Percentiles rank a stretch among this genome's conserved stretches.
phyloP scores from a whole-genome alignment of 768 basidiomycete genomes.

The Boletus eberwhitei region DNA sequence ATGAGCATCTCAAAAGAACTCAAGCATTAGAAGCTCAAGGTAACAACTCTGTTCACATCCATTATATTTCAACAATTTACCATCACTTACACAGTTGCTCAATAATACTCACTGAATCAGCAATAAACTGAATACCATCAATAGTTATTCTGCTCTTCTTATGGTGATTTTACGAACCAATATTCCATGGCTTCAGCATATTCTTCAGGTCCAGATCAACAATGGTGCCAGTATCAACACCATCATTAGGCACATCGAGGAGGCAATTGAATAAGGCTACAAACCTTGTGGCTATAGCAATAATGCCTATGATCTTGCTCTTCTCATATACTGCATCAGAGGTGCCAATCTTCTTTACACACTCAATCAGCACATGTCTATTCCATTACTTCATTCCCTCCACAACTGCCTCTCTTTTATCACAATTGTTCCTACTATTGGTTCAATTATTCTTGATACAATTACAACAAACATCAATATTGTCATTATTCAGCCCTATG shows the following conservation, averaged over 20 bases:
- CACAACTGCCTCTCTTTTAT: background rate
- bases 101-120: background rate
- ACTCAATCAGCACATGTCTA: background rate
- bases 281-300: background rate
- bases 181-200: background rate
- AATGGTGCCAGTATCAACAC: background rate
- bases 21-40: background rate
- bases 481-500: background rate
- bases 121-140: background rate
- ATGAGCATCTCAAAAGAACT: background rate
- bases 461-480: background rate
- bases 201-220: background rate
- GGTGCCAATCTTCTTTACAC: background rate
- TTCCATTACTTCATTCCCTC: background rate
- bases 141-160: background rate
- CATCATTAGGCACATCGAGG: background rate
- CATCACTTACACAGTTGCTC: background rate
- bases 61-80: background rate
- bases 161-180: background rate
- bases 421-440: background rate
- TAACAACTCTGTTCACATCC: background rate
- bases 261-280: background rate
- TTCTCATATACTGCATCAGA: background rate
- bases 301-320: background rate
- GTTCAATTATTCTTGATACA: background rate